Base-by-base conservation (phyloP, 257 asterid species). In the Salvia splendens region DNA sequence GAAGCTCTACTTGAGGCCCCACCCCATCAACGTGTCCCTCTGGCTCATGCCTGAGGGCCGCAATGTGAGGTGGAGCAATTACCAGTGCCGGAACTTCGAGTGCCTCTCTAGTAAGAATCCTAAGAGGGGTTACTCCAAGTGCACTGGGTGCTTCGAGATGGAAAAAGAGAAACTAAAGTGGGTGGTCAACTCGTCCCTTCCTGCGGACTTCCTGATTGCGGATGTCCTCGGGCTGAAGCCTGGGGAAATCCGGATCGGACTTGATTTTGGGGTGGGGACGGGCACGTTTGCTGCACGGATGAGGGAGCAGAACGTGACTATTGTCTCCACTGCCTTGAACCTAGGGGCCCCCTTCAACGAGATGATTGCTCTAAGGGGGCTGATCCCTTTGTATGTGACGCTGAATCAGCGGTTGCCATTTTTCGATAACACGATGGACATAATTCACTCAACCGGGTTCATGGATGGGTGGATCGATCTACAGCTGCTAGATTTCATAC, bases 401-500 rank as follows among this genome's bases (percentile, higher is more conserved):
- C 24, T 89, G 80, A 92, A 92, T 45, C 97, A 92, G 63, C 84
- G 98, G 79, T 82, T 92, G 1, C 98, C 96, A 0, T 89, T 92
- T 47, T 92, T 92, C 1, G 98, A 92, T 14, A 92, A 92, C 88
- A 89, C 96, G 3, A 71, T 89, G 96, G 96, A 92, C 65, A 38
- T 89, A 81, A 89, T 92, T 38, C 98, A 92, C 83, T 83, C 96
- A 2, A 53, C 79, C 9, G 95, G 98, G 17, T 82, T 92, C 64
- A 77, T 92, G 96, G 98, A 92, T 28, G 98, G 96, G n/a, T 84
- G 93, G 97, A 87, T 87, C 7, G 96, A 92, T 79, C 56, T 89
- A 66, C 91, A 78, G 78, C 64, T 87, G 62, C 65, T 92, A 68
- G 98, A 89, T 74, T 92, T 83, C 64, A 87, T 92, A 59, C 75